phyloP scores from a whole-genome alignment of 2,329 filamentous ascomycete genomes.

The Knufia fluminis region DNA sequence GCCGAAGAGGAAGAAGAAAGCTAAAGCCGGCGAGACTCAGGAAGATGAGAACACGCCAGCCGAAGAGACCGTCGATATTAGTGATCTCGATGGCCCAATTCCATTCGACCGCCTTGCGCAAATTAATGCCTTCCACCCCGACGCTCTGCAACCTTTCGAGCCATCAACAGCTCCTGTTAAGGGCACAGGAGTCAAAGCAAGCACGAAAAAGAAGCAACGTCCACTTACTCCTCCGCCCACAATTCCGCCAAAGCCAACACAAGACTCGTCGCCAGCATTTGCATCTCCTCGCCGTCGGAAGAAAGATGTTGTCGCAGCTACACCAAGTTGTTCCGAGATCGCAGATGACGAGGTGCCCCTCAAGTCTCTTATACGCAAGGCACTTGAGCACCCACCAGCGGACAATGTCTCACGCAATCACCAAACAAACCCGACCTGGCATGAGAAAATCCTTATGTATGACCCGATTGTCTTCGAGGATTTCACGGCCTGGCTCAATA shows the following conservation, averaged over 20 bases:
- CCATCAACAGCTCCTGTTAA: conserved; percentile 5
- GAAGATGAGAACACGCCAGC: conserved; percentile 3
- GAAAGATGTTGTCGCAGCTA: background rate
- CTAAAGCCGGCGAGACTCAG: background rate
- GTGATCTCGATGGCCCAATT: conserved; percentile 31
- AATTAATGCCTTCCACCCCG: conserved; percentile 18
- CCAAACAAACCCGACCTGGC: conserved; percentile 53
- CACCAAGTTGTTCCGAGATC: too few species aligned
- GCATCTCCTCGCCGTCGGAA: conserved; percentile 2
- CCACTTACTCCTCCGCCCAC: conserved; percentile 11
- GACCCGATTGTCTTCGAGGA: conserved; percentile 86
- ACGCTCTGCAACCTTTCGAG: background rate
- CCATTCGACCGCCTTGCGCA: background rate
- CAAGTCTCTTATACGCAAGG: conserved; percentile 14
- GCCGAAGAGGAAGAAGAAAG: conserved; percentile 17
- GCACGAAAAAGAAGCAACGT: conserved; percentile 1
- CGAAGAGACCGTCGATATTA: conserved; percentile 24
- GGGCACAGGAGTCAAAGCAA: conserved; percentile 8
- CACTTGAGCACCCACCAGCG: conserved; percentile 12
- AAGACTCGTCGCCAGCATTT: conserved; percentile 6
- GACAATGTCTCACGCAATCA: conserved; percentile 30
- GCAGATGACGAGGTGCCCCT: conserved; percentile 4
- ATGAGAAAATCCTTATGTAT: conserved; percentile 89
- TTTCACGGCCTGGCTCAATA: conserved; percentile 72
- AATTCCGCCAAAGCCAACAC: background rate